Base-by-base conservation (phyloP, 2,329 filamentous ascomycete genomes). In the Plectosphaerella cucumerina region DNA sequence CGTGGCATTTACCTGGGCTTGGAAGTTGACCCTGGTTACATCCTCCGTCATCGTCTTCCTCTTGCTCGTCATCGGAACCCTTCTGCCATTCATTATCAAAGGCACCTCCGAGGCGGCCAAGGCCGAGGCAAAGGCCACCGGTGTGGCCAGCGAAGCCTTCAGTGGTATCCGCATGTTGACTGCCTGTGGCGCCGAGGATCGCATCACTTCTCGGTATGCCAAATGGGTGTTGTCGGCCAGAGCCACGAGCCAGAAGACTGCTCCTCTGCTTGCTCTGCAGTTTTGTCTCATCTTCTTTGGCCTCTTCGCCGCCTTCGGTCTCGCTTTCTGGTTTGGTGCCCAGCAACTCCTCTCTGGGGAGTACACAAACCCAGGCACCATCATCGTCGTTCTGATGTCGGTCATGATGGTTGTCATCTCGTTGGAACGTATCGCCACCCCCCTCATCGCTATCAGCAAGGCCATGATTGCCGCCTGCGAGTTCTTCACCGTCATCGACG, bases 91-190 rank as follows among this genome's bases (percentile, higher is more conserved):
- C 31, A 78, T 83, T 55, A 62, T 85, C 50, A 80, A 79, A 57
- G 71, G 71, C 15, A 75, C 76, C 53, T 66, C 64, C 17, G 72
- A 65, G 17, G 63, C 79, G 33, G 70, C 70, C 31, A 71, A 69
- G 56, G 71, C 82, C 17, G 82, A 86, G 56, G 75, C 72, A 1
- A 81, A 78, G 58, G 79, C 82, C 1, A 75, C 76, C 2, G 75
- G 80, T 3, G 70, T 86, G 4, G 83, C 84, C 1, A 82, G 80
- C 50, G 84, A 87, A 62, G 72, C 81, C 3, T 74, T 87, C 56
- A 69, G 74, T 1, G 78, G 77, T 47, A 79, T 86, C 34, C 72
- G 81, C 6, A 86, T 85, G 73, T 72, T 87, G 33, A 73, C 78
- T 35, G 83, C 83, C 1, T 86, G 81, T 58, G 81, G 82, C 34